Percentiles rank a stretch among this genome's conserved stretches.
These are phyloP conservation scores for Suhomyces taliae DNA, from an alignment of 1,139 yeast species.

Conservation along the genomic window DNA sequence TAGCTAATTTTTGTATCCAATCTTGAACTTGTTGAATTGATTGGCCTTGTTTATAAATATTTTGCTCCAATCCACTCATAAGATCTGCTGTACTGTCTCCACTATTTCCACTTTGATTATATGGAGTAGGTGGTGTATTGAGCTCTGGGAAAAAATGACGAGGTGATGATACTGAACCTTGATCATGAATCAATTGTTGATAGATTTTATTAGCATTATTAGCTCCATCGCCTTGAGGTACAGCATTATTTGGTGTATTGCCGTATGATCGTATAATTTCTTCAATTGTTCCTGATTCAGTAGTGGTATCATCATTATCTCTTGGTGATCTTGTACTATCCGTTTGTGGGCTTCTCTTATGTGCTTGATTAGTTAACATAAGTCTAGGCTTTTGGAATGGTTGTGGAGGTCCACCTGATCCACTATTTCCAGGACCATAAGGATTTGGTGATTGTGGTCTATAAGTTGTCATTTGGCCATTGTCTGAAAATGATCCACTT, in stretches of 20 bases:
- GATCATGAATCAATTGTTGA: constrained; percentile 34
- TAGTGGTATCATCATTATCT: constrained; percentile 14
- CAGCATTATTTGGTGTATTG: constrained; percentile 19
- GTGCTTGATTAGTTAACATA: constrained; percentile 46
- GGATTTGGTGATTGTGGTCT: constrained; percentile 13
- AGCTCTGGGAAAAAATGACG: constrained; percentile 37
- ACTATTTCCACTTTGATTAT: constrained; percentile 11
- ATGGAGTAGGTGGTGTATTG: constrained; percentile 14
- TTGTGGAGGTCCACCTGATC: constrained; percentile 3
- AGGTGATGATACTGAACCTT: constrained; percentile 26
- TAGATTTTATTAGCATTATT: constrained; percentile 29
- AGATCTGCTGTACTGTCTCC: constrained; percentile 16
- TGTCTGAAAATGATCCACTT: constrained; percentile 13
- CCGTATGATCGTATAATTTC: constrained; percentile 37
- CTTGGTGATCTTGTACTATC: constrained; percentile 1
- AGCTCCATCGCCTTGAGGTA: constrained; percentile 5
- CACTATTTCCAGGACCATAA: neutral
- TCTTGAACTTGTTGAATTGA: constrained; percentile 60
- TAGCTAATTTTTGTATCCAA: constrained; percentile 51
- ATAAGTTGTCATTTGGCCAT: constrained; percentile 19
- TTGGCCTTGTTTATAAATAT: constrained; percentile 50
- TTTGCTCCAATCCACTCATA: constrained; percentile 43
- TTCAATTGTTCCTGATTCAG: constrained; percentile 31
- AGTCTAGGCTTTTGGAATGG: constrained; percentile 37
- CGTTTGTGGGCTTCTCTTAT: constrained; percentile 14